These are phyloP conservation scores for Fomitopsis betulina DNA, from an alignment of 1,284 basidiomycete species.

Conservation along the genomic window DNA sequence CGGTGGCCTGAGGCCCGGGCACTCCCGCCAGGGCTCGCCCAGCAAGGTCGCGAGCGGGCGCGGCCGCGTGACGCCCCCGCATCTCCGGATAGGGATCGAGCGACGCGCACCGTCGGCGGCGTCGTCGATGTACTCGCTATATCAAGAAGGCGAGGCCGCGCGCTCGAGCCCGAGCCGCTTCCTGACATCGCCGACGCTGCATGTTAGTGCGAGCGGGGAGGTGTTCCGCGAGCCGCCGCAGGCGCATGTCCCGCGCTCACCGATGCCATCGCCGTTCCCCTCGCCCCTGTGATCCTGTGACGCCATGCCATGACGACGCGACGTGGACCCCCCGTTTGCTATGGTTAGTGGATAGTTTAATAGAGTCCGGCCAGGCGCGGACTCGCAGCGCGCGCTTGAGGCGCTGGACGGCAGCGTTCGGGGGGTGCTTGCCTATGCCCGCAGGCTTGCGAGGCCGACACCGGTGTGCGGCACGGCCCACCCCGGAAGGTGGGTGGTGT, in stretches of 20 bases:
- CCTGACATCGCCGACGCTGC: conserved; percentile 7
- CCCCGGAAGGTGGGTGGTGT: no score
- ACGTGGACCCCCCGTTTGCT: background rate
- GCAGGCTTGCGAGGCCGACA: no score
- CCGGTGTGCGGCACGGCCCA: background rate
- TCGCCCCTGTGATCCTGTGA: conserved; percentile 1
- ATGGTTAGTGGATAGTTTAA: background rate
- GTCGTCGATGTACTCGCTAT: background rate
- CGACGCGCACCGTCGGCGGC: background rate
- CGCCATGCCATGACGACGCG: background rate
- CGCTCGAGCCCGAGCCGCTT: background rate
- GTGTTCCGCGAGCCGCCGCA: conserved; percentile 22
- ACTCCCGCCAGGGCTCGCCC: conserved; percentile 4
- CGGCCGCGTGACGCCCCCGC: background rate
- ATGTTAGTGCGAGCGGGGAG: conserved; percentile 7
- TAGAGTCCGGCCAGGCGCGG: background rate
- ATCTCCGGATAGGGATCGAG: background rate
- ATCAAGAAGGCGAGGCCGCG: background rate
- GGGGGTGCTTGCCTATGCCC: no score
- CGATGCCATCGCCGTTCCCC: conserved; percentile 17
- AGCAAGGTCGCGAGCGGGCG: background rate
- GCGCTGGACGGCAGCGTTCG: background rate
- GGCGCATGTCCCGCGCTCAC: conserved; percentile 22
- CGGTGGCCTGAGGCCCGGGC: conserved; percentile 6
- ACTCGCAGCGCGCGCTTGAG: background rate